Conservation (phyloP, 176 grass and related monocot species). For the Poa annua region DNA sequence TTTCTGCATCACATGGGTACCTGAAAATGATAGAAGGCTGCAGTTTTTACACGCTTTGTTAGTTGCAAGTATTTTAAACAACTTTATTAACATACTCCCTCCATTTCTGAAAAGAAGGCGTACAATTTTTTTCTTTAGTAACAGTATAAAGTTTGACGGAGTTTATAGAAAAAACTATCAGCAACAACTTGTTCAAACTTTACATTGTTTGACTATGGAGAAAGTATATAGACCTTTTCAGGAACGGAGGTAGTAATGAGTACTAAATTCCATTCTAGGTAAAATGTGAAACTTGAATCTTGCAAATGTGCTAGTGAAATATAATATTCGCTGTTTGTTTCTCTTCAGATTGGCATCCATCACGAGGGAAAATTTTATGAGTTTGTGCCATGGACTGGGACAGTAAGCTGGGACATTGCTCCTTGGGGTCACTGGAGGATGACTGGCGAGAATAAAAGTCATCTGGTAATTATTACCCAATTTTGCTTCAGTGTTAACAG, state of each 20-base stretch:
- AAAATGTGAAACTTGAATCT: neutral
- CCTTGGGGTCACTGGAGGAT: conserved; percentile 84
- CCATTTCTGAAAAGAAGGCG: too few species aligned
- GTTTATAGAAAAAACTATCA: too few species aligned
- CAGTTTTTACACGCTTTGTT: neutral
- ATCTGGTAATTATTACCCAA: conserved; percentile 60
- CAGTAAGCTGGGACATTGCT: conserved; percentile 80
- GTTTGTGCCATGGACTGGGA: conserved; percentile 93
- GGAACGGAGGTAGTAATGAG: neutral
- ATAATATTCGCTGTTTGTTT: conserved; percentile 22
- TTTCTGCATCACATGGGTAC: neutral
- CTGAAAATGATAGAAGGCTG: neutral
- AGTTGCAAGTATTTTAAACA: conserved; percentile 5
- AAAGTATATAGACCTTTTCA: too few species aligned
- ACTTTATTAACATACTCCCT: neutral
- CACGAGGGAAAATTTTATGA: conserved; percentile 81
- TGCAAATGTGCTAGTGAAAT: neutral
- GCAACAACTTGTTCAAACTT: too few species aligned
- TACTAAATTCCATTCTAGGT: neutral
- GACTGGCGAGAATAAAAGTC: conserved; percentile 75
- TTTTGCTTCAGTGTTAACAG: neutral
- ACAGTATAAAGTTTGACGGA: too few species aligned
- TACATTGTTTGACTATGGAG: too few species aligned
- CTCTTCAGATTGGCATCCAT: conserved; percentile 87
- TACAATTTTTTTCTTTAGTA: too few species aligned